Evolutionary conservation across 169 alveolate species (phyloP).

Genomic region (Eimeria tenella): DNA sequence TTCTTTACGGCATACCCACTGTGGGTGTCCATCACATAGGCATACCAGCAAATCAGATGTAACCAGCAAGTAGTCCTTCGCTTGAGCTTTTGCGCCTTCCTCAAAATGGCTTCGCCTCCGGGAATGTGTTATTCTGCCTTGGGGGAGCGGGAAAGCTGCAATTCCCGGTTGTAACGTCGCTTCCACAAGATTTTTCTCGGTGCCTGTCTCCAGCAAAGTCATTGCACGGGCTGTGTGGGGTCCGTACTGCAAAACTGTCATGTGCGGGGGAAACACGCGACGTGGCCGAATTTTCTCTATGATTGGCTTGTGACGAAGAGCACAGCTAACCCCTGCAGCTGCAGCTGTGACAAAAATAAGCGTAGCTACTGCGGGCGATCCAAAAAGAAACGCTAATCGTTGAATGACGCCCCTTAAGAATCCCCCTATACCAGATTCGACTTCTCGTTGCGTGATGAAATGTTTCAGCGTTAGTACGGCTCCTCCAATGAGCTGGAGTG

Average conservation of each 20-base stretch:
- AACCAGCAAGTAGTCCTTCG: slow-evolving; percentile 49
- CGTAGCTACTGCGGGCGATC: neutral
- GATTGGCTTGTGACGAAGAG: slow-evolving; percentile 46
- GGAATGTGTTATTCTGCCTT: neutral
- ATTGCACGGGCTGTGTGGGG: slow-evolving; percentile 60
- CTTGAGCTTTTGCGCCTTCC: neutral
- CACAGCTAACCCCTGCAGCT: slow-evolving; percentile 60
- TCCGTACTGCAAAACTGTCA: slow-evolving; percentile 34
- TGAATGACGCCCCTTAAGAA: neutral
- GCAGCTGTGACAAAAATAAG: slow-evolving; percentile 10
- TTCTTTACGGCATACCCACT: slow-evolving; percentile 76
- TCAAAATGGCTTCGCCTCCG: neutral
- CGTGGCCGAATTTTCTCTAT: slow-evolving; percentile 46
- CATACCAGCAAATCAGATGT: slow-evolving; percentile 63
- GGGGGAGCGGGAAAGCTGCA: slow-evolving; percentile 64
- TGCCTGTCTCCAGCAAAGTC: slow-evolving; percentile 47
- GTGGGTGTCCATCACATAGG: slow-evolving; percentile 54
- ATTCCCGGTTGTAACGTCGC: slow-evolving; percentile 62
- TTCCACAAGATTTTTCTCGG: slow-evolving; percentile 25
- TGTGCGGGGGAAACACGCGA: slow-evolving; percentile 63
- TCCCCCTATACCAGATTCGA: neutral
- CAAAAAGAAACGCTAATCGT: slow-evolving; percentile 38
- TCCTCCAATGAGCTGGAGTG: slow-evolving; percentile 54
- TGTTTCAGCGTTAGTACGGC: neutral
- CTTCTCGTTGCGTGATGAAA: neutral